These are phyloP conservation scores for Neoascochyta sp. DNA, from an alignment of 2,329 filamentous ascomycete genomes.

Conservation along the genomic window DNA sequence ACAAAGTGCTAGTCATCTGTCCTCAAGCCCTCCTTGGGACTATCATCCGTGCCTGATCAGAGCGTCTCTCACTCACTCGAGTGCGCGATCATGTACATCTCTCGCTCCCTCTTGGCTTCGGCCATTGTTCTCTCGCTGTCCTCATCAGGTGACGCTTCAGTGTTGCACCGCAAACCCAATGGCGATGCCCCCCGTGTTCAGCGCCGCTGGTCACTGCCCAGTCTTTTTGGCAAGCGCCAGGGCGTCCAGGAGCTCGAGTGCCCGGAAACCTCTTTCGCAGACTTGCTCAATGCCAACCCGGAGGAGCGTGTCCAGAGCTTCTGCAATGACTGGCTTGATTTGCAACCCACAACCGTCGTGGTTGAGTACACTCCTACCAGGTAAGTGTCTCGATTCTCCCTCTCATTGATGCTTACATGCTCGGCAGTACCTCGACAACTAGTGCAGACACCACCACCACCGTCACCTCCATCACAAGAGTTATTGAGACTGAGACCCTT, in stretches of 20 bases:
- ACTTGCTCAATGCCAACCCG: constrained; percentile 13
- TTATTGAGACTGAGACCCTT: constrained; percentile 20
- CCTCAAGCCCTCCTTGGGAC: constrained; percentile 14
- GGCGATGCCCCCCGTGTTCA: constrained; percentile 3
- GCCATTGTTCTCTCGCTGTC: constrained; percentile 31
- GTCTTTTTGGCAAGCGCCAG: constrained; percentile 15
- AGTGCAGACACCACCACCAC: constrained; percentile 17
- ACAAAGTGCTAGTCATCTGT: too few relatives aligned
- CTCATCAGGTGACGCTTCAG: constrained; percentile 13
- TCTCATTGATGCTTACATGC: constrained; percentile 9
- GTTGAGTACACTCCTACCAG: constrained; percentile 21
- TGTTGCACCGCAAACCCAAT: constrained; percentile 12
- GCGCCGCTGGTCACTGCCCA: constrained; percentile 4
- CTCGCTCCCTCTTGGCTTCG: constrained; percentile 31
- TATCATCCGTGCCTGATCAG: constrained; percentile 19
- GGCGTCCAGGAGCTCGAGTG: constrained; percentile 11
- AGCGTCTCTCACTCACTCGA: constrained; percentile 33
- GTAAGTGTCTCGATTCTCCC: constrained; percentile 18
- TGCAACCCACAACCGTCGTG: constrained; percentile 19
- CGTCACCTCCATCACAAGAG: constrained; percentile 13
- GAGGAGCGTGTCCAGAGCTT: constrained; percentile 15
- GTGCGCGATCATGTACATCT: constrained; percentile 35
- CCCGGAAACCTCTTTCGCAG: constrained; percentile 14
- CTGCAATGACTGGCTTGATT: constrained; percentile 29
- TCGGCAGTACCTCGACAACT: constrained; percentile 16